Evolutionary conservation across 305 asterid species (phyloP).

Genomic region (Stenogyne calaminthoides): DNA sequence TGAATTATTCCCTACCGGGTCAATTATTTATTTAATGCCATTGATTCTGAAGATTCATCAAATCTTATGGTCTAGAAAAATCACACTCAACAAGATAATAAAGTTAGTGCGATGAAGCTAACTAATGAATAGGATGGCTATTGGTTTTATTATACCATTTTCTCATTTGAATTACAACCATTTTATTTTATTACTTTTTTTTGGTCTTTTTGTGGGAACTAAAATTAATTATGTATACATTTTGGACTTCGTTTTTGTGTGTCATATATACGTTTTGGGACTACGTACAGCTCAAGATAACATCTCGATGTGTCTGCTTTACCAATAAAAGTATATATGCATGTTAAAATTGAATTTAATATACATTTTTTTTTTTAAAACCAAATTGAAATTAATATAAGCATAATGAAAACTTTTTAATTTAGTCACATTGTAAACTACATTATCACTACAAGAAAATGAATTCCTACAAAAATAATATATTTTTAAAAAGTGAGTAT

Average conservation of each 20-base stretch:
- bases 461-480: too few relatives aligned
- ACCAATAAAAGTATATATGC: neutral
- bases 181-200: neutral
- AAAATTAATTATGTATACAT: neutral
- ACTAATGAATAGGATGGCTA: neutral
- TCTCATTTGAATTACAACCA: neutral
- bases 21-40: constrained; percentile 28
- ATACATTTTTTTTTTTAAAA: too few relatives aligned
- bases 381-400: too few relatives aligned
- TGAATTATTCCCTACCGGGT: constrained; percentile 17
- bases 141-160: neutral
- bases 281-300: neutral
- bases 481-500: too few relatives aligned
- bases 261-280: neutral
- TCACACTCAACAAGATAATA: neutral
- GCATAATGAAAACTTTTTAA: neutral
- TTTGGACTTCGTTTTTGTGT: neutral
- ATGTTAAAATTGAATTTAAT: neutral
- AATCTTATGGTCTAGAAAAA: constrained; percentile 5
- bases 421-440: neutral
- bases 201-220: neutral
- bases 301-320: neutral
- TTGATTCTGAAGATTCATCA: constrained; percentile 24
- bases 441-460: too few relatives aligned
- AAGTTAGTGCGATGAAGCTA: neutral